Base-by-base conservation (phyloP, 1,284 basidiomycete genomes). In the Cryptococcus neoformans region DNA sequence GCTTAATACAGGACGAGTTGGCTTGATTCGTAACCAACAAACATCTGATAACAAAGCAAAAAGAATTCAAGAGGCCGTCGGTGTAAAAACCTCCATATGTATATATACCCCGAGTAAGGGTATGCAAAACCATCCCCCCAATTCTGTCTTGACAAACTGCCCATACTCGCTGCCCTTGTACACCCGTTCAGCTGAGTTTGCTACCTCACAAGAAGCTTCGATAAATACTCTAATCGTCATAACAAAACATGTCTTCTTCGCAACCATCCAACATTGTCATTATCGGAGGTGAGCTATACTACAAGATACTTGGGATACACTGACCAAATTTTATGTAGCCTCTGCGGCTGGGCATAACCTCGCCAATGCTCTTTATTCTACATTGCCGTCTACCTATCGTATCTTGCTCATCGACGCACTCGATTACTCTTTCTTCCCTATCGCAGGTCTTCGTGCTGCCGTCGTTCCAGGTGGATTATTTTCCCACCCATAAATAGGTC, bases 361-460 rank as follows among this genome's bases (percentile, higher is more conserved):
- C 46, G 77, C 71, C 49, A 72, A 72, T n/a, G 47, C 50, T 0
- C 68, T 81, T 28, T 57, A 63, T 0, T 45, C 65, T 37, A 67
- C 62, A 39, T 56, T 80, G 1, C 76, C 79, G 1, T 28, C 54
- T 0, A 65, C 70, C 4, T 73, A 80, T 57, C 69, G 79, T 2
- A 63, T 81, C 51, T 65, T 81, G 4, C 62, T 81, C 2, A 73
- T 81, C 54, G 80, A 80, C 55, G 68, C 72, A 14, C 62, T 68
- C 39, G 70, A 67, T 7, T 76, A 67, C 40, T 64, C 69, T 0
- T 76, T 69, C 58, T 78, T 70, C 66, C 64, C 73, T 1, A 68
- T 78, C 34, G 70, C 69, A 1, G 60, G 67, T 6, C 67, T 80
- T 6, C 66, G 80, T 49, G 78, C 76, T 3, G 55, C 74, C 6